Conservation (phyloP, 352 stramenopile species). For the Salisapilia sapeloensis region DNA sequence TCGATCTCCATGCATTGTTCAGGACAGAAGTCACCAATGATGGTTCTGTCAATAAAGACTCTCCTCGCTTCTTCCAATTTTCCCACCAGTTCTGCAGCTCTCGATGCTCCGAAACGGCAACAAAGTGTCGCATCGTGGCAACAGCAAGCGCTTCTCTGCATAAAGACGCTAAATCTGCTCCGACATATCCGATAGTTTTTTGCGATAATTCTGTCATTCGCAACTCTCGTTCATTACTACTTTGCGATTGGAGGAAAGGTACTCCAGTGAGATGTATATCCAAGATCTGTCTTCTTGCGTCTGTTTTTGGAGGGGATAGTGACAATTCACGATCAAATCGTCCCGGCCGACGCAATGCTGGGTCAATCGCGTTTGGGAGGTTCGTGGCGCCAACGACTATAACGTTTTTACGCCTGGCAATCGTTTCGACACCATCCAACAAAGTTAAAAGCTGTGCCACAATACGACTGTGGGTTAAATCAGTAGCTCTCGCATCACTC, state of each 20-base stretch:
- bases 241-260: conserved; percentile 14
- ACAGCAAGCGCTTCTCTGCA: conserved; percentile 57
- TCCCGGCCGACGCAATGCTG: conserved; percentile 51
- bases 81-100: conserved; percentile 42
- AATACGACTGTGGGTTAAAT: conserved; percentile 46
- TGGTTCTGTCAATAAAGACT: conserved; percentile 17
- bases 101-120: conserved; percentile 22
- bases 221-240: conserved; percentile 2
- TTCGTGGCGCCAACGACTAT: conserved; percentile 92
- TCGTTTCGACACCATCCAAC: conserved; percentile 82
- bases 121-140: conserved; percentile 41
- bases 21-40: conserved; percentile 23
- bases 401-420: conserved; percentile 67
- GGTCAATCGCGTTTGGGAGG: conserved; percentile 84
- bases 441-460: conserved; percentile 92
- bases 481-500: conserved; percentile 20
- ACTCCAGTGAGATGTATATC: conserved; percentile 23
- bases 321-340: conserved; percentile 74
- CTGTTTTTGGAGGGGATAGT: conserved; percentile 20
- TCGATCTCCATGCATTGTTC: conserved; percentile 35
- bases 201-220: conserved; percentile 15
- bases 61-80: conserved; percentile 25
- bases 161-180: conserved; percentile 60
- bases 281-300: conserved; percentile 43
- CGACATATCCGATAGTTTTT: conserved; percentile 59